phyloP scores from a whole-genome alignment of 192 early-diverging fungal species.

The Umbelopsis sp. region DNA sequence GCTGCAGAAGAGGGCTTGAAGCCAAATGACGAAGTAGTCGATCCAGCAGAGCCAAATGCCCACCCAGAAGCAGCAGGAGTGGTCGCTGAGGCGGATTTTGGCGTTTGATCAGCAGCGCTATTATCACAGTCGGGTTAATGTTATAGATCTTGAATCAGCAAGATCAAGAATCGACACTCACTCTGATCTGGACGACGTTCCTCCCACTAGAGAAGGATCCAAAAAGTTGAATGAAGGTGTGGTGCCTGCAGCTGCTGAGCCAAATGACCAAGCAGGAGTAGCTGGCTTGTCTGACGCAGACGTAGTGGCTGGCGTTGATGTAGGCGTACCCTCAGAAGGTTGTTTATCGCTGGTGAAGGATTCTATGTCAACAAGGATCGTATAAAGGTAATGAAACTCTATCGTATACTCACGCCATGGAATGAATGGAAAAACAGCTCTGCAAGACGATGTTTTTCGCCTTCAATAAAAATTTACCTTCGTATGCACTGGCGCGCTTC shows the following conservation, averaged over 20 bases:
- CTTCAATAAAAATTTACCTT: not conserved
- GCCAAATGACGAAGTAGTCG: too few relatives aligned
- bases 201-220: too few relatives aligned
- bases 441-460: not conserved
- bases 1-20: too few relatives aligned
- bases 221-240: not conserved
- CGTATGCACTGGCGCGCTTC: not conserved
- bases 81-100: too few relatives aligned
- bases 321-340: not conserved
- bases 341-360: not conserved
- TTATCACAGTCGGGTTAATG: too few relatives aligned
- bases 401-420: not conserved
- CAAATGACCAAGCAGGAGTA: constrained; percentile 12
- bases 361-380: not conserved
- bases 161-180: too few relatives aligned
- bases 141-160: too few relatives aligned
- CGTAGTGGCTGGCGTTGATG: constrained; percentile 7
- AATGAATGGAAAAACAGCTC: not conserved
- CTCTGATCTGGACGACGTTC: too few relatives aligned
- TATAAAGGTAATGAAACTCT: not conserved
- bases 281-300: constrained; percentile 10
- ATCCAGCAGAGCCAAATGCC: too few relatives aligned
- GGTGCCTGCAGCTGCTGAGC: not conserved
- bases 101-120: too few relatives aligned
- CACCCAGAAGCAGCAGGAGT: too few relatives aligned